These are phyloP conservation scores for Seiridium unicorne DNA, from an alignment of 2,329 filamentous ascomycete genomes.

Conservation along the genomic window DNA sequence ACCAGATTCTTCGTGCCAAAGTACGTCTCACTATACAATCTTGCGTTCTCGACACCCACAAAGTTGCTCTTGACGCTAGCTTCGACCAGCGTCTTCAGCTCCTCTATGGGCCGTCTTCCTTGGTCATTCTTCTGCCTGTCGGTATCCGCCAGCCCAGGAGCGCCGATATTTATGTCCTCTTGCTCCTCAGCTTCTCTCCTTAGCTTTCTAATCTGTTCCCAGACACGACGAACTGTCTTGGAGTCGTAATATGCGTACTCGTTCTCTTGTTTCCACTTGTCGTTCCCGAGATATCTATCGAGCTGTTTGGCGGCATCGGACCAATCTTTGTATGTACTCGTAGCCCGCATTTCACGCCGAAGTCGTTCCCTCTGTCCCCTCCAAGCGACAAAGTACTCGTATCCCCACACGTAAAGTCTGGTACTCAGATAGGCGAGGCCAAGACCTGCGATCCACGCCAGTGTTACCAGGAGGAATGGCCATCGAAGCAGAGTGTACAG, in stretches of 20 bases:
- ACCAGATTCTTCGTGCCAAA: conserved; percentile 95
- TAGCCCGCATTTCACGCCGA: conserved; percentile 67
- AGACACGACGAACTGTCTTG: conserved; percentile 75
- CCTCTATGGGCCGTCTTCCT: conserved; percentile 59
- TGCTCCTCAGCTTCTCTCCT: conserved; percentile 57
- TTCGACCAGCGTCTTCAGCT: conserved; percentile 75
- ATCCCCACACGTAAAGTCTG: conserved; percentile 84
- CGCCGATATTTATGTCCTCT: conserved; percentile 28
- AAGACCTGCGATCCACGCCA: conserved; percentile 76
- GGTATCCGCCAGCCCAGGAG: conserved; percentile 28
- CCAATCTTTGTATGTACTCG: conserved; percentile 81
- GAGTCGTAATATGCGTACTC: conserved; percentile 85
- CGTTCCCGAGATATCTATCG: conserved; percentile 78
- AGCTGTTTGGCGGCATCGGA: conserved; percentile 73
- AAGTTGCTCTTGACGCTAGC: conserved; percentile 98
- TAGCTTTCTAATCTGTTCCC: conserved; percentile 69
- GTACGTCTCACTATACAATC: conserved; percentile 96
- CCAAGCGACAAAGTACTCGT: conserved; percentile 92
- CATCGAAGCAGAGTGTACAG: conserved; percentile 88
- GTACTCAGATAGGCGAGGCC: conserved; percentile 75
- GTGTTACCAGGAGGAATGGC: conserved; percentile 79
- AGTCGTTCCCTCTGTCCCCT: conserved; percentile 73
- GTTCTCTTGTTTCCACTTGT: conserved; percentile 75
- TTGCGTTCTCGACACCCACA: conserved; percentile 87
- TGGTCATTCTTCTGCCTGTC: conserved; percentile 33